Evolutionary conservation across 352 stramenopile species (phyloP).

Genomic region (Phytophthora europaea): DNA sequence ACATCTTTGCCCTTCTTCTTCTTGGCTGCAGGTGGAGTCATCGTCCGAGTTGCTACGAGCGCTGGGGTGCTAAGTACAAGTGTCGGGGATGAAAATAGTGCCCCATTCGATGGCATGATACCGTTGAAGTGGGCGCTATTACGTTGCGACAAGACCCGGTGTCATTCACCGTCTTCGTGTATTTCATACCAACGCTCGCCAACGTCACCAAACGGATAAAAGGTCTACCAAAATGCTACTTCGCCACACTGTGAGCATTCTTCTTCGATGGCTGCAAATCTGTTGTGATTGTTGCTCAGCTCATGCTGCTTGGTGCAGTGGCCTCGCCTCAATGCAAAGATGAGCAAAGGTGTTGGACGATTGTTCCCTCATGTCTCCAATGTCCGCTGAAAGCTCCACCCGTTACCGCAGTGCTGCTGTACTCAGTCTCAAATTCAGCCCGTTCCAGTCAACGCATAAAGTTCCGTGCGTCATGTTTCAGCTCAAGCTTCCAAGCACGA

Average conservation of each 20-base stretch:
- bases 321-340: slow-evolving; percentile 3
- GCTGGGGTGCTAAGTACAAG: neutral
- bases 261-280: no score
- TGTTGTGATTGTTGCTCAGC: no score
- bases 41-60: neutral
- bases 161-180: neutral
- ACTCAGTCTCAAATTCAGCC: slow-evolving; percentile 10
- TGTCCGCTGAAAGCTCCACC: neutral
- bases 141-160: slow-evolving; percentile 1
- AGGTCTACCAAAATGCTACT: no score
- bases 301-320: no score
- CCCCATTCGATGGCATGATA: neutral
- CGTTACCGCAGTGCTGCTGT: neutral
- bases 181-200: neutral
- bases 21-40: slow-evolving; percentile 16
- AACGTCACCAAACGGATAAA: neutral
- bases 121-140: slow-evolving; percentile 1
- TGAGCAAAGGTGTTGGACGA: neutral
- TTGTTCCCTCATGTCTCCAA: neutral
- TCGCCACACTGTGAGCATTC: no score
- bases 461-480: neutral
- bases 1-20: slow-evolving; percentile 45
- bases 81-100: slow-evolving; percentile 23
- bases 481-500: neutral
- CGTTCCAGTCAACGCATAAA: neutral